Conservation (phyloP, 495 filamentous ascomycete species). For the Aspergillus heteromorphus region DNA sequence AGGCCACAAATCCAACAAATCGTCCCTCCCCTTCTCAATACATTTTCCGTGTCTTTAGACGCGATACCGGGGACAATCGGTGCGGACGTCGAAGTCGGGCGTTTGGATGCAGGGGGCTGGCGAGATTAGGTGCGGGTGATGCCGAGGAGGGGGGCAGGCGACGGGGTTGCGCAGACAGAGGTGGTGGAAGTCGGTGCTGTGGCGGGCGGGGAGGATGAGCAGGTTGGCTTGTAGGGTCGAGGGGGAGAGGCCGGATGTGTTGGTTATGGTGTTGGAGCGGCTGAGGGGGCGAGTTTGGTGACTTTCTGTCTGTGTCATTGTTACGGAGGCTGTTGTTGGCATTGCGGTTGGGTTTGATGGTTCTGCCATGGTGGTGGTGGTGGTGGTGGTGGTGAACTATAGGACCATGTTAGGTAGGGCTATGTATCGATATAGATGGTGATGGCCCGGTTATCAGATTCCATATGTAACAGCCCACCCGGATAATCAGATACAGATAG, state of each 20-base stretch:
- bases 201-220: conserved; percentile 45
- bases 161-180: conserved; percentile 53
- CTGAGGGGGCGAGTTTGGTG: conserved; percentile 36
- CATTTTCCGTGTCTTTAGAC: conserved; percentile 40
- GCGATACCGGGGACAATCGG: conserved; percentile 48
- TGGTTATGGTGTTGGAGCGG: conserved; percentile 34
- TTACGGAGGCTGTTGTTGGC: too few species aligned
- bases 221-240: conserved; percentile 54
- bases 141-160: conserved; percentile 50
- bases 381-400: too few species aligned
- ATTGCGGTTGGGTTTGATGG: background rate
- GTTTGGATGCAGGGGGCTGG: conserved; percentile 23
- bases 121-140: conserved; percentile 17
- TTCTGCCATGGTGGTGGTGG: background rate
- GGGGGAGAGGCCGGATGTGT: conserved; percentile 47
- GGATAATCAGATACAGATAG: too few species aligned
- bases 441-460: too few species aligned
- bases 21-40: conserved; percentile 11
- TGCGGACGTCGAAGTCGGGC: conserved; percentile 42
- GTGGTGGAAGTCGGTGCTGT: conserved; percentile 47
- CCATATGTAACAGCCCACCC: too few species aligned
- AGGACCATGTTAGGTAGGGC: too few species aligned
- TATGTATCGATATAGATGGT: too few species aligned
- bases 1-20: conserved; percentile 44
- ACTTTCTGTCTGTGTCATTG: too few species aligned